Conservation (phyloP, 176 grass and related monocot species). For the Triticum timopheevii region DNA sequence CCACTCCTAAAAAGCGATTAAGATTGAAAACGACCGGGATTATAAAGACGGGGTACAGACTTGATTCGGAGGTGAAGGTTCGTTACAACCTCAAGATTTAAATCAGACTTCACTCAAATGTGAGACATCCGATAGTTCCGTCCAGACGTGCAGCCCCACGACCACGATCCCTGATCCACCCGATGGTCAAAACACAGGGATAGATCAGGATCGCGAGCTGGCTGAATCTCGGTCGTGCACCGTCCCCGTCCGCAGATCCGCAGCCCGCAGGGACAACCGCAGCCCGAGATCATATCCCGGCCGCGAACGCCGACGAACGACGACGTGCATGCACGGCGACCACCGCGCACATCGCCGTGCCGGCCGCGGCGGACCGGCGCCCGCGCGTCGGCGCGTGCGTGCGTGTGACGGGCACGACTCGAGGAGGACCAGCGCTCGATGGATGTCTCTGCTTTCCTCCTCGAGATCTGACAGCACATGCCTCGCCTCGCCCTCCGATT, state of each 20-base stretch:
- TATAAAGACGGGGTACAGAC: too few species aligned
- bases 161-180: not conserved
- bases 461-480: conserved; percentile 42
- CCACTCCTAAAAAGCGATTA: too few species aligned
- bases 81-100: too few species aligned
- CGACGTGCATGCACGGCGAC: not conserved
- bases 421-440: conserved; percentile 22
- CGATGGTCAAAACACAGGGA: not conserved
- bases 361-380: conserved; percentile 8
- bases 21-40: too few species aligned
- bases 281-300: too few species aligned
- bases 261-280: too few species aligned
- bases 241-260: not conserved
- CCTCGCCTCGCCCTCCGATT: not conserved
- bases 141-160: not conserved
- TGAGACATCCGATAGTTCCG: not conserved
- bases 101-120: not conserved
- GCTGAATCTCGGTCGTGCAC: not conserved
- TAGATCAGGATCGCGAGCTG: not conserved
- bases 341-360: not conserved
- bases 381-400: not conserved
- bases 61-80: too few species aligned
- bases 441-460: not conserved
- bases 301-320: not conserved
- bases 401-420: conserved; percentile 6